phyloP scores from a whole-genome alignment of 1,139 yeast genomes.

The Geotrichum siamense region DNA sequence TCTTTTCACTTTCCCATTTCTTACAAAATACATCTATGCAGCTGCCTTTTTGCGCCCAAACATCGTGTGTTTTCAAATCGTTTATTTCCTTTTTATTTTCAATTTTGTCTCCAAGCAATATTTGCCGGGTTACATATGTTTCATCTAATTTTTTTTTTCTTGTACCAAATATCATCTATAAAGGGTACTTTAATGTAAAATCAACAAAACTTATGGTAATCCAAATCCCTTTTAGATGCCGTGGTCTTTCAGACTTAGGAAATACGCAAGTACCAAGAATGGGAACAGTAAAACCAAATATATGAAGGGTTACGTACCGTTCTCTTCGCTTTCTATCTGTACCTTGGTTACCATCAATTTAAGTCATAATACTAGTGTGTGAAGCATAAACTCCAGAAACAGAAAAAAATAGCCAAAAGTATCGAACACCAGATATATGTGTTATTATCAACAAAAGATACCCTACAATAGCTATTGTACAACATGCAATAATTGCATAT shows the following conservation, averaged over 20 bases:
- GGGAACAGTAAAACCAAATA: slow-evolving; percentile 34
- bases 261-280: slow-evolving; percentile 31
- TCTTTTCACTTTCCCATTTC: too few species aligned
- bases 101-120: background rate
- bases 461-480: slow-evolving; percentile 29
- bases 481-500: slow-evolving; percentile 24
- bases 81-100: background rate
- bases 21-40: slow-evolving; percentile 10
- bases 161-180: slow-evolving; percentile 21
- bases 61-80: background rate
- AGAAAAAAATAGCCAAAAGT: slow-evolving; percentile 32
- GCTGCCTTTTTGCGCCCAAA: slow-evolving; percentile 11
- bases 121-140: slow-evolving; percentile 22
- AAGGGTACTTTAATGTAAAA: slow-evolving; percentile 22
- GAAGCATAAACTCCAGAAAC: slow-evolving; percentile 32
- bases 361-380: slow-evolving; percentile 28
- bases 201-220: slow-evolving; percentile 25
- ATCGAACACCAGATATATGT: slow-evolving; percentile 25
- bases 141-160: slow-evolving; percentile 26
- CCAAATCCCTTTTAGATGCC: slow-evolving; percentile 29
- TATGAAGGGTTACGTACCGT: slow-evolving; percentile 29
- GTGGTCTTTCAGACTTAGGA: slow-evolving; percentile 30
- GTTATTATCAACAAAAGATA: slow-evolving; percentile 29
- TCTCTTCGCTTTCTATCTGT: slow-evolving; percentile 30
- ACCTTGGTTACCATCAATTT: slow-evolving; percentile 34